Percentiles rank a stretch among this genome's conserved stretches.
Conservation (phyloP, 2,329 filamentous ascomycete species). For the Aspergillus tubingensis region DNA sequence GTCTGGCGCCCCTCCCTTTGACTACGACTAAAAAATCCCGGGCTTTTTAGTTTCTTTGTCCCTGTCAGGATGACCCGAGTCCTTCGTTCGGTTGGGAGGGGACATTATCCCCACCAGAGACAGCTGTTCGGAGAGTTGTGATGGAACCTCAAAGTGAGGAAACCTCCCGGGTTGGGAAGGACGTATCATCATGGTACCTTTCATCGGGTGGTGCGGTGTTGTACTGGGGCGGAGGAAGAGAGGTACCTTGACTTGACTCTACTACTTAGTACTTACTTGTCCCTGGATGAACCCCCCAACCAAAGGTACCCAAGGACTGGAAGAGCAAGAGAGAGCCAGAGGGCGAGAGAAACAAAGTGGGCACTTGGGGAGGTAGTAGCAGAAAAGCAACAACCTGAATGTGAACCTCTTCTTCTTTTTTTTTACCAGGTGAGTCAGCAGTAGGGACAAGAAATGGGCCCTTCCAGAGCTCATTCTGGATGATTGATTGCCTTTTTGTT, state of each 20-base stretch:
- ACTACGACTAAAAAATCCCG: constrained; percentile 3
- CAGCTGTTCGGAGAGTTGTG: not conserved
- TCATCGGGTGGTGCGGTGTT: not conserved
- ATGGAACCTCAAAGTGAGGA: constrained; percentile 2
- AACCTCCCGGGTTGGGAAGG: not conserved
- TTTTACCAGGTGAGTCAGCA: not conserved
- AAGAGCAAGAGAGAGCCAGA: not conserved
- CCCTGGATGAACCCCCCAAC: not conserved
- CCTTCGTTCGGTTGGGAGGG: not conserved
- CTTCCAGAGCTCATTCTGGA: constrained; percentile 9
- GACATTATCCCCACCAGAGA: not conserved
- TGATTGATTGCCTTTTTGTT: too few relatives aligned
- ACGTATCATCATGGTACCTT: not conserved
- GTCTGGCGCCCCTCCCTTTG: constrained; percentile 10
- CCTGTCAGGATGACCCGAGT: constrained; percentile 11
- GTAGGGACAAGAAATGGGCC: not conserved
- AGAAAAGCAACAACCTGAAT: not conserved
- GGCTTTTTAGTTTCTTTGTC: constrained; percentile 9
- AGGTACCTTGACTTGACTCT: not conserved
- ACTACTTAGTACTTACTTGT: not conserved
- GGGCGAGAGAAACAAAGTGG: too few relatives aligned
- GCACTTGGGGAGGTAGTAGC: not conserved
- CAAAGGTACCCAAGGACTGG: not conserved
- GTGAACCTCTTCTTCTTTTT: too few relatives aligned
- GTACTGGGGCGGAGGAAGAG: not conserved